phyloP scores from a whole-genome alignment of 805 yeast genomes.

The Kregervanrija delftensis region DNA sequence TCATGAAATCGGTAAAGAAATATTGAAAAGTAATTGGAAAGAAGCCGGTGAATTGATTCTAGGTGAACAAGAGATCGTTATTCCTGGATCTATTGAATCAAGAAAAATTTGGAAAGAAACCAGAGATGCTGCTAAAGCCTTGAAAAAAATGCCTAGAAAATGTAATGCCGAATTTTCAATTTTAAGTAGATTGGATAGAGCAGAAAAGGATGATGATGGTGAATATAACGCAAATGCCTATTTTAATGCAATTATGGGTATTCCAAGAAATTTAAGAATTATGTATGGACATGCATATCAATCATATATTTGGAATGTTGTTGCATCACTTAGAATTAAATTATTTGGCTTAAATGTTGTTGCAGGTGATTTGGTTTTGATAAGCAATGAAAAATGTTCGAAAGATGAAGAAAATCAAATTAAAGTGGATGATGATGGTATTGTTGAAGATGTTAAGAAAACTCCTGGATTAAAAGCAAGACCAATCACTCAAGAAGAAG shows the following conservation, averaged over 20 bases:
- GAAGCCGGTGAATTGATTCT: conserved; percentile 72
- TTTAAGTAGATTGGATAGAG: conserved; percentile 51
- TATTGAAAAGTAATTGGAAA: conserved; percentile 71
- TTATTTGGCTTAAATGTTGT: conserved; percentile 63
- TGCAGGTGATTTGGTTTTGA: conserved; percentile 72
- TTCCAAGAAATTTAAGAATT: conserved; percentile 85
- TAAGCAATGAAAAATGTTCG: conserved; percentile 26
- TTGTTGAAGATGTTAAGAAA: conserved; percentile 65
- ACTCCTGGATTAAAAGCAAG: conserved; percentile 59
- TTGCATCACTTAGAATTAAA: conserved; percentile 69
- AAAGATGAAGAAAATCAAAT: conserved; percentile 22
- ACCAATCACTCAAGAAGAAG: conserved; percentile 68
- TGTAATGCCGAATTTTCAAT: conserved; percentile 81
- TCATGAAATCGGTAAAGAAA: conserved; percentile 70
- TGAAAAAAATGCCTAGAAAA: conserved; percentile 75
- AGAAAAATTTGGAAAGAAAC: conserved; percentile 77
- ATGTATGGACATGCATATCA: conserved; percentile 99
- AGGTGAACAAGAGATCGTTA: conserved; percentile 77
- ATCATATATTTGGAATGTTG: conserved; percentile 89
- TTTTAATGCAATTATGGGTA: conserved; percentile 75
- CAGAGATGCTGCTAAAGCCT: conserved; percentile 55
- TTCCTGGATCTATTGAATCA: conserved; percentile 79
- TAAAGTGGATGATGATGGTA: conserved; percentile 37
- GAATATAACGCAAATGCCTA: conserved; percentile 48
- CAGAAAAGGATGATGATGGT: conserved; percentile 39